Base-by-base conservation (phyloP, 352 stramenopile genomes). In the Phytophthora quininea region DNA sequence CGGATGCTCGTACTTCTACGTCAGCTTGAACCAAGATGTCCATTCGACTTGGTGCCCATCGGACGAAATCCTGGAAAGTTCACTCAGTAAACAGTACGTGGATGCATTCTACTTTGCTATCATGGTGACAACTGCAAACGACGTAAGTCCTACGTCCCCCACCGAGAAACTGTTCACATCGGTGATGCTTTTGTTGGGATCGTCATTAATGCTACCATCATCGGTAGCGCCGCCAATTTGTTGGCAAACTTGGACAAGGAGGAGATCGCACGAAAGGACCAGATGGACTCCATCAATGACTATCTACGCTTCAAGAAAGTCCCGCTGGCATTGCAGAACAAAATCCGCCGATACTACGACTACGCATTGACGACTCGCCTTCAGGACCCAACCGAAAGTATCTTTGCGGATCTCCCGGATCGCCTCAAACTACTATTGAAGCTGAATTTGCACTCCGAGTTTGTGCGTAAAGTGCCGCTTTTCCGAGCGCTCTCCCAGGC, bases 281-380 rank as follows among this genome's bases (percentile, higher is more conserved):
- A 94, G 47, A 86, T 94, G 69, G 84, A 92, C 64, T 80, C 64
- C 9, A 91, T 94, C 47, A 92, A 94, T 61, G 82, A 89, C 61
- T 92, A 91, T 59, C 71, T 94, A 52, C 82, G 84, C 9, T 94
- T 94, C 62, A 90, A 91, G 62, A 92, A 94, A 69, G 76, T 92
- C 27, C 83, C 82, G 3, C 60, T 86, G 33, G 43, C 40, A 31
- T 62, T 92, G 11, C 85, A 93, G 57, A 79, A 94, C 49, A 87
- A 90, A 56, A 94, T 92, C 47, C 74, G 80, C 4, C 76, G 77
- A 12, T 94, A 84, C 56, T 94, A 92, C 51, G 86, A 94, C 52
- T 94, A 94, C 54, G 74, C 84, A 7, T 74, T 90, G 54, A 90
- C 75, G 7, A 80, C 69, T 1, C 76, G 86, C 0, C 64, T 89